Base-by-base conservation (phyloP, 2,329 filamentous ascomycete genomes). In the Dactylellina leptospora region DNA sequence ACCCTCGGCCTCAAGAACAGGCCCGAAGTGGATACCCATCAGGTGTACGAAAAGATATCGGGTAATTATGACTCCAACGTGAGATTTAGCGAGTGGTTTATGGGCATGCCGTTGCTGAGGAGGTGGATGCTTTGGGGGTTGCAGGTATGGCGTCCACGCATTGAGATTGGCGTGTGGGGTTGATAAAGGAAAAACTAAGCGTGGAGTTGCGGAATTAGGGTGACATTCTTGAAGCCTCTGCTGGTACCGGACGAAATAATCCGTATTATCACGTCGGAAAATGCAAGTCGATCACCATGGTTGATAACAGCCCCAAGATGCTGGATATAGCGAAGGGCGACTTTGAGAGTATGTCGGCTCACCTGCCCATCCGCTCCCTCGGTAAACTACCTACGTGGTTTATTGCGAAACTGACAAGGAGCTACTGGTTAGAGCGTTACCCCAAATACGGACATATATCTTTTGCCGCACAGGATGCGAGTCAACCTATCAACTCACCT, bases 71-170 rank as follows among this genome's bases (percentile, higher is more conserved):
- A 77, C 59, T 73, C 59, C 1, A 74, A 68, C 36, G 75, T 77
- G 54, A 71, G 74, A 61, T 69, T 62, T 23, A 76, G 74, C 22
- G 76, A 77, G 48, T 75, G 75, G 27, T 75, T 73, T 55, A 76
- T 77, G 74, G 76, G 76, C 4, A 74, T 77, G 69, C 66, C 74
- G n/a, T 47, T 77, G 23, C 44, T 77, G n/a, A 74, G 76, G 27
- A 74, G 75, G 48, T 74, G 70, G 40, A 64, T 77, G 47, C 73
- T 74, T 9, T 74, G 73, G 44, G 74, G 74, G 25, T 66, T 75
- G 18, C 38, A 74, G 64, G 75, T 76, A 27, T 70, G 70, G 33
- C 51, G 50, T 54, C 27, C 40, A 10, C 25, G 30, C n/a, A 22
- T 63, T n/a, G 28, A 22, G 13, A 38, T 40, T 40, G 30, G 27